Base-by-base conservation (phyloP, 2,329 filamentous ascomycete genomes). In the Fusarium cyanostomum region DNA sequence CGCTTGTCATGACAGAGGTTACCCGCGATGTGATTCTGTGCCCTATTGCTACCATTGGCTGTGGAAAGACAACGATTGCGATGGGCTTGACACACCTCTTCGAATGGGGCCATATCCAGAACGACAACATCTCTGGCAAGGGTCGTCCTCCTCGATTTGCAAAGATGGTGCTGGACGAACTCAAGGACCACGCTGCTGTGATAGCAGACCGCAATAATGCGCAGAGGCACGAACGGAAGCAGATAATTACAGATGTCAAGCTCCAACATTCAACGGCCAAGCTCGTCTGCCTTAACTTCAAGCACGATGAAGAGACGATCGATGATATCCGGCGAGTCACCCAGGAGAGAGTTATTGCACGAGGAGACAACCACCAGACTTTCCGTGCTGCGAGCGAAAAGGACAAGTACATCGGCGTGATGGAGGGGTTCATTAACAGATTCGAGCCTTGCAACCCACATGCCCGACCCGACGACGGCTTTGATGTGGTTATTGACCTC, bases 361-460 rank as follows among this genome's bases (percentile, higher is more conserved):
- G 95, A 18, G 95, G 95, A 12, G 93, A 99, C 75, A 98, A 98
- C 72, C 95, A 99, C 75, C 95, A 99, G 78, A 99, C 95, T 1
- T 98, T 99, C 58, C 93, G 95, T 71, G 94, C 94, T 10, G 90
- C 86, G 41, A 90, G 91, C 53, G 86, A 90, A 39, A 78, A 82
- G 42, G 79, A 83, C 15, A 94, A 97, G 75, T 92, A 95, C 52
- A 82, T 95, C 42, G 86, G 87, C 6, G 96, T 99, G 69, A 98
- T 99, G 95, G 92, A 97, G 69, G 92, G 92, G 4, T 99, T 99
- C 77, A 83, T 99, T 66, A 77, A 86, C 11, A 88, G 95, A 31
- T 98, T 97, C 73, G 91, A 99, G 78, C 86, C 89, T 16, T 83
- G 93, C 56, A 85, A 94, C 64, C 79, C 83, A 1, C 83, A 87